Conservation (phyloP, 257 asterid species). For the Lantana camara region DNA sequence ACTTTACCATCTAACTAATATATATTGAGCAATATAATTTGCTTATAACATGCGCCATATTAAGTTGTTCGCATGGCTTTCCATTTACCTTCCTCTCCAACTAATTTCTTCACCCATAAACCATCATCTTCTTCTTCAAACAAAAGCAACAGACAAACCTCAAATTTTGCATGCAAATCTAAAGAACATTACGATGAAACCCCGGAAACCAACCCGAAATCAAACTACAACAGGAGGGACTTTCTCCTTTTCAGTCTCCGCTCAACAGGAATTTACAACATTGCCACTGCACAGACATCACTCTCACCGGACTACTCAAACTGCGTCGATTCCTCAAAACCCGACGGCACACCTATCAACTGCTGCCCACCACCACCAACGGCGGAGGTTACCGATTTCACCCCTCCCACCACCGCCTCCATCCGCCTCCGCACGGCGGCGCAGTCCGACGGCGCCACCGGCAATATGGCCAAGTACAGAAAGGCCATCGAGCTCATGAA, state of each 20-base stretch:
- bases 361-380: slow-evolving; percentile 14
- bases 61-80: too few relatives aligned
- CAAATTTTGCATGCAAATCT: neutral
- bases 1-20: too few relatives aligned
- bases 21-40: too few relatives aligned
- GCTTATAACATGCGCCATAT: too few relatives aligned
- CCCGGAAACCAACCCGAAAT: neutral
- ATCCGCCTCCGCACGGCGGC: slow-evolving; percentile 23
- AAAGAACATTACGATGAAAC: neutral
- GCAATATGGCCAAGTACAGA: slow-evolving; percentile 3
- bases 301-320: slow-evolving; percentile 10
- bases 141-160: neutral
- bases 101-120: too few relatives aligned
- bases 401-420: neutral
- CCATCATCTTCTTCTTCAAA: too few relatives aligned
- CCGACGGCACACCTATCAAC: slow-evolving; percentile 4
- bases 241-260: slow-evolving; percentile 3
- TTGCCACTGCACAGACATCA: neutral
- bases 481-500: slow-evolving; percentile 25
- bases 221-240: neutral
- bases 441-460: neutral
- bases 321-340: neutral
- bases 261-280: slow-evolving; percentile 2
- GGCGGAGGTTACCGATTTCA: neutral
- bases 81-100: too few relatives aligned